Conservation (phyloP, 2,329 filamentous ascomycete species). For the Pezicula radicicola region DNA sequence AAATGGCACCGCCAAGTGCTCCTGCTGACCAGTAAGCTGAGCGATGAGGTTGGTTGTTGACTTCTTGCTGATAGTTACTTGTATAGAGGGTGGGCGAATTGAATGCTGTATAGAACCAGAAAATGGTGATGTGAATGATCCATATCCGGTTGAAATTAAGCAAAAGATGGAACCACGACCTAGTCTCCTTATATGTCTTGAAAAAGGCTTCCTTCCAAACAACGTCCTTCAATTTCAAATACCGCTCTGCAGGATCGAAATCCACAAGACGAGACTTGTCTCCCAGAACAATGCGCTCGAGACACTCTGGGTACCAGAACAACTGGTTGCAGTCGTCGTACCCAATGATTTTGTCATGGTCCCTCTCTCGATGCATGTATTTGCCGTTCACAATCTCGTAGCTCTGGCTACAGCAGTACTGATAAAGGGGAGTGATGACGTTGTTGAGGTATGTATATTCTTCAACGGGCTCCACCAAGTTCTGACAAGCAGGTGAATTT, state of each 20-base stretch:
- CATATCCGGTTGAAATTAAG: constrained; percentile 99
- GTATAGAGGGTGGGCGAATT: constrained; percentile 86
- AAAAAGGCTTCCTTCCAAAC: constrained; percentile 99
- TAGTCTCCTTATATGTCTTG: constrained; percentile 97
- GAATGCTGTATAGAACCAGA: constrained; percentile 96
- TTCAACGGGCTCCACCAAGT: constrained; percentile 84
- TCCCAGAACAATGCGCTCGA: constrained; percentile 86
- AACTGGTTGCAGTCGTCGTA: constrained; percentile 99
- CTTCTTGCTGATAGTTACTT: constrained; percentile 74
- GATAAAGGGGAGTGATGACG: constrained; percentile 91
- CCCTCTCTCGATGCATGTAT: constrained; percentile 90
- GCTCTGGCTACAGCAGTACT: constrained; percentile 91
- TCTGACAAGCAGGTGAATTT: constrained; percentile 91
- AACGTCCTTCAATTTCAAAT: constrained; percentile 87
- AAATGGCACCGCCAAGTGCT: constrained; percentile 80
- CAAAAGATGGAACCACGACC: constrained; percentile 95
- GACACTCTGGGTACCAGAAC: constrained; percentile 99
- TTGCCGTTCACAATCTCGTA: constrained; percentile 96
- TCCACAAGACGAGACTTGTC: constrained; percentile 96
- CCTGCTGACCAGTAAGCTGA: constrained; percentile 81
- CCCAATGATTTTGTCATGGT: constrained; percentile 89
- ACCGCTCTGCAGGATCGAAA: constrained; percentile 83
- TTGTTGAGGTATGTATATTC: constrained; percentile 96
- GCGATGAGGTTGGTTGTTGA: constrained; percentile 69
- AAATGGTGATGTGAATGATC: constrained; percentile 91